Base-by-base conservation (phyloP, 768 basidiomycete species). In the Calocybe indica region DNA sequence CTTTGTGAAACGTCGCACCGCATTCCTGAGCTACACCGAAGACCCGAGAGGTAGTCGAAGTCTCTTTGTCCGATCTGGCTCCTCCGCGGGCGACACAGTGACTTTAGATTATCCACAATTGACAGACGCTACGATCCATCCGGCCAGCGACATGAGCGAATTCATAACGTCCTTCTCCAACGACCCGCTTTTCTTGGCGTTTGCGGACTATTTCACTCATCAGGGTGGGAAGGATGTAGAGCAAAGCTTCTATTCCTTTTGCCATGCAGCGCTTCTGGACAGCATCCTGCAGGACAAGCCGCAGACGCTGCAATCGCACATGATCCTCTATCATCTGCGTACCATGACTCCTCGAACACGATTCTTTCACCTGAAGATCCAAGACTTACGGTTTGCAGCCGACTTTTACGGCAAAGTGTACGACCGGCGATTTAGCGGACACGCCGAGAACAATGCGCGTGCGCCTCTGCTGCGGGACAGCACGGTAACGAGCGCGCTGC, bases 1-100 rank as follows among this genome's bases (percentile, higher is more conserved):
- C 30, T 92, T 82, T 53, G 95, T 98, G 51, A 95, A 97, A 63
- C 83, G 94, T 12, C 77, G 91, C 28, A 88, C 92, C 0, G 93
- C 92, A 1, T 94, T 93, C 63, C 72, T 97, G 39, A 90, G 89
- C 59, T 99, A 98, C 60, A 85, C 85, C 5, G 88, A 93, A 54
- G 96, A 98, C 62, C 91, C 96, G 0, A 81, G 89, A 54, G 95
- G 95, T 7, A 94, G 92, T 56, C 79, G 92, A 40, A 92, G 89
- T 62, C 74, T 96, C 8, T 94, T 93, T 56, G 85, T 93, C 7
- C 83, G 90, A 9, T 88, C 92, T 11, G 89, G 92, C 12, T 82
- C 86, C 10, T 86, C 89, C 30, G 79, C 84, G 5, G 90, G 90
- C 2, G 89, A 92, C 55, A 79, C 88, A 2, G 89, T 89, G 12